Evolutionary conservation across 352 stramenopile genomes (phyloP).

Genomic region (Nannochloropsis limnetica): DNA sequence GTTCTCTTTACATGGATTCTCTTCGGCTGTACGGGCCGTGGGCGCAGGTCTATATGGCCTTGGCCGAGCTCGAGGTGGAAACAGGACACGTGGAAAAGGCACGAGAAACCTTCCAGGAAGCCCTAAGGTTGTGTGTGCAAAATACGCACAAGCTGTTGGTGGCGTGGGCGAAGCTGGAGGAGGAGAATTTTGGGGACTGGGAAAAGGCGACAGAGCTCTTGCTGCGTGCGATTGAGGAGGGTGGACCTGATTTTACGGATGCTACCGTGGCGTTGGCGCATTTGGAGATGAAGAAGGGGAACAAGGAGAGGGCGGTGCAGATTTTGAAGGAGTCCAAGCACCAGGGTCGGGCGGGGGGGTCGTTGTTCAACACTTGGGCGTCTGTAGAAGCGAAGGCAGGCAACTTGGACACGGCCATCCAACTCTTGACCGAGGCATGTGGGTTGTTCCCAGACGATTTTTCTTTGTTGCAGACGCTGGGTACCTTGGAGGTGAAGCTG

Average conservation of each 20-base stretch:
- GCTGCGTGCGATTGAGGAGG: constrained; percentile 29
- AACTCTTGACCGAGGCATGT: constrained; percentile 34
- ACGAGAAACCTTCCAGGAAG: neutral
- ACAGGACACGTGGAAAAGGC: constrained; percentile 28
- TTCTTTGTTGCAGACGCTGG: constrained; percentile 40
- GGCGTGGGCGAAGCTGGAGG: constrained; percentile 38
- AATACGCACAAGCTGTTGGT: constrained; percentile 37
- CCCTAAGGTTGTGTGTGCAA: constrained; percentile 27
- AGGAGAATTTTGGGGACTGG: constrained; percentile 36
- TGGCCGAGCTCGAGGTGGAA: constrained; percentile 36
- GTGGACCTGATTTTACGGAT: constrained; percentile 34
- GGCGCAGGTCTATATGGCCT: constrained; percentile 35
- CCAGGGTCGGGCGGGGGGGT: neutral
- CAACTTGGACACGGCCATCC: constrained; percentile 22
- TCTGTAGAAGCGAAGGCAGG: constrained; percentile 39
- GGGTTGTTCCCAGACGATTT: constrained; percentile 36
- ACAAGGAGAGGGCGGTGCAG: constrained; percentile 36
- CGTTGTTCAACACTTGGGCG: constrained; percentile 37
- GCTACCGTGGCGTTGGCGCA: constrained; percentile 35
- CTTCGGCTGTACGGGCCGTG: constrained; percentile 30
- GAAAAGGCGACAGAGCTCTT: constrained; percentile 24
- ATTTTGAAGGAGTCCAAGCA: constrained; percentile 34
- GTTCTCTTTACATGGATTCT: neutral
- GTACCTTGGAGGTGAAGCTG: constrained; percentile 19
- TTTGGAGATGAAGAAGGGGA: constrained; percentile 30